These are phyloP conservation scores for Vigna reflexopilosa DNA, from an alignment of 306 rosid species.

Conservation along the genomic window DNA sequence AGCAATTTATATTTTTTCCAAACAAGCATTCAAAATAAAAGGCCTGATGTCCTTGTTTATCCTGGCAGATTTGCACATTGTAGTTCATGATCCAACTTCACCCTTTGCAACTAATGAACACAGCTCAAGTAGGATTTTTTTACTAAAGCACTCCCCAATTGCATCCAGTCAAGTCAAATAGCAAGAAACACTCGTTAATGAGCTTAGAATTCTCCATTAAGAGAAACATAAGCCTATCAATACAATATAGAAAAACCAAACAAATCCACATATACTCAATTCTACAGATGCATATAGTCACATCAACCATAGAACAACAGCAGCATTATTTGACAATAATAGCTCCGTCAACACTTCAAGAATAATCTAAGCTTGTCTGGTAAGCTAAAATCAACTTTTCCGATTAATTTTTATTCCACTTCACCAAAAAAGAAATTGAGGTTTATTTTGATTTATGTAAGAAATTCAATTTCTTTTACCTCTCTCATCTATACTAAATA, in stretches of 20 bases:
- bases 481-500: neutral
- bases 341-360: neutral
- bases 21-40: neutral
- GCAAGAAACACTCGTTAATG: conserved; percentile 1
- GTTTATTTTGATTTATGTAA: neutral
- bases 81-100: conserved; percentile 18
- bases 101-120: conserved; percentile 7
- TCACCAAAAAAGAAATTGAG: neutral
- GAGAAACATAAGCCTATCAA: neutral
- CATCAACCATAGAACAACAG: conserved; percentile 19
- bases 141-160: neutral
- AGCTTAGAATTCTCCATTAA: conserved; percentile 1
- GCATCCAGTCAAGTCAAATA: conserved; percentile 14
- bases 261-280: neutral
- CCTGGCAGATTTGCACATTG: neutral
- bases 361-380: neutral
- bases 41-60: neutral
- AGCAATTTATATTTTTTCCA: neutral
- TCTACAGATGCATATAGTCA: neutral
- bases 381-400: neutral
- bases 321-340: neutral
- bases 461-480: neutral
- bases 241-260: neutral
- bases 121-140: neutral
- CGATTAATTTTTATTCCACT: neutral